These are phyloP conservation scores for Hylodesmum podocarpum DNA, from an alignment of 306 rosid genomes.

Conservation along the genomic window DNA sequence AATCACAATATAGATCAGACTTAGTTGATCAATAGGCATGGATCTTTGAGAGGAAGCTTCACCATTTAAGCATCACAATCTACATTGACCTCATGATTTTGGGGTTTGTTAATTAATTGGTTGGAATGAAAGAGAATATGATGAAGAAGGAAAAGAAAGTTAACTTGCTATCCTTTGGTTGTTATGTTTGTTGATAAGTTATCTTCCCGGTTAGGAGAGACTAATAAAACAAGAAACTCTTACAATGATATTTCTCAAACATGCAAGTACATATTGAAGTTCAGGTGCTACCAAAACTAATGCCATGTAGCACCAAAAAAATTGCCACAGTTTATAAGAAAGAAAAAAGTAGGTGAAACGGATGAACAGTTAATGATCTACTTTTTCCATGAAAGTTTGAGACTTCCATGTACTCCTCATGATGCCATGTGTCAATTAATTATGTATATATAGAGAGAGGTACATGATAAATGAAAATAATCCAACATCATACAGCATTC, in stretches of 20 bases:
- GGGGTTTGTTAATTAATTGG: constrained; percentile 42
- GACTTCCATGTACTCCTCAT: constrained; percentile 15
- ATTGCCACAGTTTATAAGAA: constrained; percentile 20
- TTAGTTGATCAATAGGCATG: constrained; percentile 36
- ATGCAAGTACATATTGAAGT: constrained; percentile 38
- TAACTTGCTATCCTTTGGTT: constrained; percentile 28
- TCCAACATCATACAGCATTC: background rate
- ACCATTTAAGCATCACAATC: constrained; percentile 22
- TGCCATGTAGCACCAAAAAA: constrained; percentile 23
- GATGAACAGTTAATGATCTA: constrained; percentile 61
- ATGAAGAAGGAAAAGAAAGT: background rate
- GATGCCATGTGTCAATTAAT: constrained; percentile 16
- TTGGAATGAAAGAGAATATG: constrained; percentile 40
- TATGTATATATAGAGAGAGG: too few relatives aligned
- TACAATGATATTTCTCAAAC: constrained; percentile 13
- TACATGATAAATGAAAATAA: background rate
- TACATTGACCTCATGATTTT: constrained; percentile 33
- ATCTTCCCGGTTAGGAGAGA: constrained; percentile 51
- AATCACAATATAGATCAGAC: background rate
- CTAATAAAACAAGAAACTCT: constrained; percentile 35
- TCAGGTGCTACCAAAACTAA: constrained; percentile 53
- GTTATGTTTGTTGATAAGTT: constrained; percentile 55
- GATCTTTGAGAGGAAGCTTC: constrained; percentile 33
- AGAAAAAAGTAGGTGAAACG: constrained; percentile 57
- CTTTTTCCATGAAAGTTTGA: constrained; percentile 35